phyloP scores from a whole-genome alignment of 1,139 yeast genomes.

The Pichia sp. region DNA sequence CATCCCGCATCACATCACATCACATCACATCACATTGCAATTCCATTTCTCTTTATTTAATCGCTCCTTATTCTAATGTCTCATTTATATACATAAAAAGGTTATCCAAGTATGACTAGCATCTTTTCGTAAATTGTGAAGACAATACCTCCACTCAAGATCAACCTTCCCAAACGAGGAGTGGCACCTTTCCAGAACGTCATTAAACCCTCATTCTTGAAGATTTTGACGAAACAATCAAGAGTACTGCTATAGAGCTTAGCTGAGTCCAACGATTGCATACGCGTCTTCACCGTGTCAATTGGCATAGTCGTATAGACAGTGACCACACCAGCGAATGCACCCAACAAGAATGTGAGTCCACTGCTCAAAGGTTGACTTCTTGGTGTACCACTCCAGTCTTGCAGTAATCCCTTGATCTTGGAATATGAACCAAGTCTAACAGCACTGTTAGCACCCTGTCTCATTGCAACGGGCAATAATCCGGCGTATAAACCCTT shows the following conservation, averaged over 20 bases:
- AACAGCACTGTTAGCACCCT: constrained; percentile 93
- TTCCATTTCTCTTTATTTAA: no score
- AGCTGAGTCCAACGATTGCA: constrained; percentile 88
- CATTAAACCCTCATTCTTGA: constrained; percentile 81
- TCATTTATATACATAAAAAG: no score
- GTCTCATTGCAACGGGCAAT: constrained; percentile 89
- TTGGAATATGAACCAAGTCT: constrained; percentile 90
- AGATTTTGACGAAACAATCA: constrained; percentile 74
- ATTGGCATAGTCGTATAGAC: constrained; percentile 97
- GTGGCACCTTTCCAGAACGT: constrained; percentile 99
- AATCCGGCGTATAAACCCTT: constrained; percentile 84
- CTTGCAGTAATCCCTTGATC: constrained; percentile 75
- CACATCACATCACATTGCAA: no score
- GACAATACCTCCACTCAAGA: constrained; percentile 92
- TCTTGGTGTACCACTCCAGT: constrained; percentile 55
- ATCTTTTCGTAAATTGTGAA: constrained; percentile 92
- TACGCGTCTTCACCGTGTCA: constrained; percentile 94
- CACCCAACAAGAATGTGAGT: constrained; percentile 83
- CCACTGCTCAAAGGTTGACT: constrained; percentile 71
- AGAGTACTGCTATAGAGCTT: constrained; percentile 64
- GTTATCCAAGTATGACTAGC: constrained; percentile 35
- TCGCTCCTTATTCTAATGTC: no score
- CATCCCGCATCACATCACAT: no score
- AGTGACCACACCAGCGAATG: constrained; percentile 87
- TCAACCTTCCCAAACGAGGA: constrained; percentile 86